phyloP scores from a whole-genome alignment of 208 protist species.

The Acanthamoeba culbertsoni region DNA sequence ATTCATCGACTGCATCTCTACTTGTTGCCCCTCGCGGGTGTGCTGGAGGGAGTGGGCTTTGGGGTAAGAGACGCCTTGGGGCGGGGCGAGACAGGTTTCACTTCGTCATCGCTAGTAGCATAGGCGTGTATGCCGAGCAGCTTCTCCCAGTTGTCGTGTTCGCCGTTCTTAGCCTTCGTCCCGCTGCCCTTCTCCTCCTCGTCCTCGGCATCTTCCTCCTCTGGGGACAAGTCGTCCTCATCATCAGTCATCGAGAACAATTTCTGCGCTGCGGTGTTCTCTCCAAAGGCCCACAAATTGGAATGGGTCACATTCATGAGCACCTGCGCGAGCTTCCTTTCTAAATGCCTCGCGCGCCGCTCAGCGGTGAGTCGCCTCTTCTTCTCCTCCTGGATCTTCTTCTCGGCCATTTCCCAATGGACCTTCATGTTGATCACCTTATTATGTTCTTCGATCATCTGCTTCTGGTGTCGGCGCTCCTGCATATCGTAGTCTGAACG shows the following conservation, averaged over 20 bases:
- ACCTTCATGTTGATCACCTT: conserved; percentile 24
- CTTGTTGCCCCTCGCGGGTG: too few species aligned
- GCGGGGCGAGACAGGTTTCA: neutral
- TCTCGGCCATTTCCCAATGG: neutral
- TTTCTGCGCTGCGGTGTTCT: neutral
- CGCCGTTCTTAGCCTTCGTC: neutral
- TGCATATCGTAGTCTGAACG: neutral
- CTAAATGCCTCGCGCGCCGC: neutral
- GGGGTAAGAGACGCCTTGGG: neutral
- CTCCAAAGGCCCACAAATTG: neutral
- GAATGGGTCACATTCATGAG: neutral
- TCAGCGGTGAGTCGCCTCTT: neutral
- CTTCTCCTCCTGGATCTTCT: neutral
- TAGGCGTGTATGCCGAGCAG: neutral
- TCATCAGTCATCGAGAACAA: neutral
- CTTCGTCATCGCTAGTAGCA: neutral
- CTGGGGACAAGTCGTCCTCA: neutral
- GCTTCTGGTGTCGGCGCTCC: neutral
- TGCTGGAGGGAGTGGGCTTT: too few species aligned
- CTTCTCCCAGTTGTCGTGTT: conserved; percentile 6
- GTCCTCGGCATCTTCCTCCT: neutral
- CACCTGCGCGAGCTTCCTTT: neutral
- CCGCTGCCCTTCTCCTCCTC: neutral
- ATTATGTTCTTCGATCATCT: neutral
- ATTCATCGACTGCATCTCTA: too few species aligned